Percentiles rank a stretch among this genome's conserved stretches.
phyloP scores from a whole-genome alignment of 2,329 filamentous ascomycete genomes.

The Fusarium vanettenii region DNA sequence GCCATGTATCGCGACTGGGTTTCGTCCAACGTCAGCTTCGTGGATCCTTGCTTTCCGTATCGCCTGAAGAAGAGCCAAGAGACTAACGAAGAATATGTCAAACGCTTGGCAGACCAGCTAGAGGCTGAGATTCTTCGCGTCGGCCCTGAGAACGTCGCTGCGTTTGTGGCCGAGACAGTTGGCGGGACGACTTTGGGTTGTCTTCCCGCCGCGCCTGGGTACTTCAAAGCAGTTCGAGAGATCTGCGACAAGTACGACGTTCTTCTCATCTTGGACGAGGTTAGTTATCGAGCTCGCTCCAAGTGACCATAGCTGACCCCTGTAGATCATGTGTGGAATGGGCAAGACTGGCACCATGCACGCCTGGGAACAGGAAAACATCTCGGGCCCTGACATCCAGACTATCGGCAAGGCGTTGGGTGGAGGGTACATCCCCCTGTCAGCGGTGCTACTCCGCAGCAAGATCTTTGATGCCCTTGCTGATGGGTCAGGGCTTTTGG shows the following conservation, averaged over 20 bases:
- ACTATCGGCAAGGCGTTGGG: conserved; percentile 31
- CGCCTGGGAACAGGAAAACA: conserved; percentile 35
- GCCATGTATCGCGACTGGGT: conserved; percentile 26
- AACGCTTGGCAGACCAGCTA: conserved; percentile 5
- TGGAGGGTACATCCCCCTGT: conserved; percentile 29
- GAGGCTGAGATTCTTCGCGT: conserved; percentile 13
- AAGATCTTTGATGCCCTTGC: conserved; percentile 25
- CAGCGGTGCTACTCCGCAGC: conserved; percentile 10
- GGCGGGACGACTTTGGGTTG: conserved; percentile 1
- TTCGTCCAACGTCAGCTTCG: conserved; percentile 35
- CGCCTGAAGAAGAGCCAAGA: conserved; percentile 39
- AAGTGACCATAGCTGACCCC: not conserved
- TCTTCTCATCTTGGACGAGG: conserved; percentile 73
- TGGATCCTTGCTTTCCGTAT: conserved; percentile 36
- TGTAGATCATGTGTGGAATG: conserved; percentile 40
- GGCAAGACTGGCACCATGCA: conserved; percentile 35
- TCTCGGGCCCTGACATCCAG: conserved; percentile 32
- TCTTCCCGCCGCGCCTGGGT: conserved; percentile 75
- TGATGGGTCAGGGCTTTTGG: conserved; percentile 17
- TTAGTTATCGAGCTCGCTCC: not conserved
- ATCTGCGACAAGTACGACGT: conserved; percentile 78
- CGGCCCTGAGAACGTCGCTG: conserved; percentile 14
- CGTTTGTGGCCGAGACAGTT: conserved; percentile 24
- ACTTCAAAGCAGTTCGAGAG: conserved; percentile 73
- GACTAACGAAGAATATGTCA: conserved; percentile 39